phyloP scores from a whole-genome alignment of 352 stramenopile genomes.

The Phytophthora cajani region DNA sequence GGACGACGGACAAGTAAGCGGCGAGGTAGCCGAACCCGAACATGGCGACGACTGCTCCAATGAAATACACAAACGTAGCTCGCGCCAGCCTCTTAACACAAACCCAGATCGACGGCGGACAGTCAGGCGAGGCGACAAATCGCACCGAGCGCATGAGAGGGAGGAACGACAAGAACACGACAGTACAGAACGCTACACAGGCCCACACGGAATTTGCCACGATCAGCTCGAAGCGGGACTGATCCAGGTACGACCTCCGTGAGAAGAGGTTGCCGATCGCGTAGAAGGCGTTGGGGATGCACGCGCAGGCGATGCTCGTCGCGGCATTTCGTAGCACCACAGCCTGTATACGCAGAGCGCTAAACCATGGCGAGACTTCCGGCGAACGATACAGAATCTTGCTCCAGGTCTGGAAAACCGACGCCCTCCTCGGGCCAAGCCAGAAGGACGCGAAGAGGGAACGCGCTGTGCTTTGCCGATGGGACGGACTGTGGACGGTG shows the following conservation, averaged over 20 bases:
- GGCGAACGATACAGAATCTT: background rate
- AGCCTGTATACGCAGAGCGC: background rate
- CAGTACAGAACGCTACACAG: background rate
- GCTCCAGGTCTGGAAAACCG: background rate
- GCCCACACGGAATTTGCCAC: constrained; percentile 19
- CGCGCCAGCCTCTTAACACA: constrained; percentile 7
- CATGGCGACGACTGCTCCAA: constrained; percentile 1
- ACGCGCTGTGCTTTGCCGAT: background rate
- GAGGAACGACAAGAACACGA: constrained; percentile 14
- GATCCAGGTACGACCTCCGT: background rate
- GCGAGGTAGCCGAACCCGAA: constrained; percentile 2
- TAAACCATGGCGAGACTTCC: background rate
- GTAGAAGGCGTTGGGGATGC: constrained; percentile 14
- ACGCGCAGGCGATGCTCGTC: constrained; percentile 18
- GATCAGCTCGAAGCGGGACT: constrained; percentile 14
- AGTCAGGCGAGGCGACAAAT: constrained; percentile 4
- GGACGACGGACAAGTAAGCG: constrained; percentile 1
- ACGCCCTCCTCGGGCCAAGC: background rate
- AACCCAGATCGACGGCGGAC: constrained; percentile 4
- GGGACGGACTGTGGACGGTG: background rate
- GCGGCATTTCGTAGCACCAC: constrained; percentile 14
- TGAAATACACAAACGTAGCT: constrained; percentile 11
- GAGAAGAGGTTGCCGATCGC: constrained; percentile 15
- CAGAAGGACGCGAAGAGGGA: background rate
- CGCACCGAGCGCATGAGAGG: constrained; percentile 8